A percentile compares a stretch with the other conserved stretches of the same genome.
phyloP scores from a whole-genome alignment of 2,329 filamentous ascomycete genomes.

The Fusarium begoniae region DNA sequence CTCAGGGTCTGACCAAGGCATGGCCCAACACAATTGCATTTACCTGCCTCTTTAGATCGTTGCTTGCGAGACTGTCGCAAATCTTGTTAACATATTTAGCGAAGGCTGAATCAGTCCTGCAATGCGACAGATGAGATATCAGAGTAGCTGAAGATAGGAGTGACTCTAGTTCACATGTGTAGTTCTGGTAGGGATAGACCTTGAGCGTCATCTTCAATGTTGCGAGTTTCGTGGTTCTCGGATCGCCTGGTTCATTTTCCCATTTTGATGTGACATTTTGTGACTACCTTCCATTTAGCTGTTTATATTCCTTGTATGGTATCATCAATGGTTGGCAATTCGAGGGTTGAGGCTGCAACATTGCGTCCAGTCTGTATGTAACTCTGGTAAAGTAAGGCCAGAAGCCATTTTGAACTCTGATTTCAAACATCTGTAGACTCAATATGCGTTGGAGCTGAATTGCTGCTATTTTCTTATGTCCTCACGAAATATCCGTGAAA shows the following conservation, averaged over 20 bases:
- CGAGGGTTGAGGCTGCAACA: not conserved
- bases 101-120: not conserved
- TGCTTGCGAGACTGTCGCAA: not conserved
- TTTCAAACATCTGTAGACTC: not conserved
- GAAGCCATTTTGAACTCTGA: not conserved
- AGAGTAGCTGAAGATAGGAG: not conserved
- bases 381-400: not conserved
- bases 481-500: not conserved
- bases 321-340: not conserved
- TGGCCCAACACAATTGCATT: not conserved
- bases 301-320: not conserved
- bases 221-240: not conserved
- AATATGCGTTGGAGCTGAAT: fast-evolving
- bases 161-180: not conserved
- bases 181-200: not conserved
- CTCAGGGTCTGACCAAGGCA: not conserved
- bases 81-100: not conserved
- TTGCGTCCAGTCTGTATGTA: not conserved
- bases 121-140: not conserved
- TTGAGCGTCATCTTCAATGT: not conserved
- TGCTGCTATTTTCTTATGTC: not conserved
- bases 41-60: not conserved
- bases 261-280: not conserved
- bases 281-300: no score
- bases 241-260: not conserved